Conservation (phyloP, 768 basidiomycete genomes). For the Dioszegia aurantiaca region DNA sequence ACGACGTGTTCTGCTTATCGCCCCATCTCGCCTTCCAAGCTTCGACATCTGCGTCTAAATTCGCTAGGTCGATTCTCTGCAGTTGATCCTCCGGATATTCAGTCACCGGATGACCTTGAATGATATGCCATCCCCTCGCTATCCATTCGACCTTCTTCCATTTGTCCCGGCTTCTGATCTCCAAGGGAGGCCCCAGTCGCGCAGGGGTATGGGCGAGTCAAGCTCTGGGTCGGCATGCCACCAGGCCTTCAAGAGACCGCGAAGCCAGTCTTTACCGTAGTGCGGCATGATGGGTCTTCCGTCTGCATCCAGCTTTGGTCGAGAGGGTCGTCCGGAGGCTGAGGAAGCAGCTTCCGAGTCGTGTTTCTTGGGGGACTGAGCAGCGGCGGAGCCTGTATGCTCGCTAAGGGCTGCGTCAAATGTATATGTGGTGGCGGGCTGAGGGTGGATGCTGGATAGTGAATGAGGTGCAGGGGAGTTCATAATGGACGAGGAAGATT, state of each 20-base stretch:
- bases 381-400: no score
- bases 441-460: no score
- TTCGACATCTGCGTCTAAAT: not conserved
- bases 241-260: not conserved
- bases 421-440: no score
- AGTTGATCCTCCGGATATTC: not conserved
- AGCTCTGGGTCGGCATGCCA: not conserved
- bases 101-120: not conserved
- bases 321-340: not conserved
- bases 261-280: conserved; percentile 3
- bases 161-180: not conserved
- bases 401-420: no score
- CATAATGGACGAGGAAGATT: no score
- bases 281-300: not conserved
- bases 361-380: no score
- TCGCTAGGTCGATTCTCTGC: not conserved
- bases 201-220: not conserved
- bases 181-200: not conserved
- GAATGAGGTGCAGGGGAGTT: no score
- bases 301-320: not conserved
- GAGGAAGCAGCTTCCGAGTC: not conserved
- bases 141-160: conserved; percentile 11
- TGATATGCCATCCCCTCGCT: conserved; percentile 1
- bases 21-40: conserved; percentile 5
- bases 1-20: conserved; percentile 4